A percentile compares a stretch with the other conserved stretches of the same genome.
Evolutionary conservation across 257 asterid species (phyloP).

Genomic region (Salvia rosmarinus): DNA sequence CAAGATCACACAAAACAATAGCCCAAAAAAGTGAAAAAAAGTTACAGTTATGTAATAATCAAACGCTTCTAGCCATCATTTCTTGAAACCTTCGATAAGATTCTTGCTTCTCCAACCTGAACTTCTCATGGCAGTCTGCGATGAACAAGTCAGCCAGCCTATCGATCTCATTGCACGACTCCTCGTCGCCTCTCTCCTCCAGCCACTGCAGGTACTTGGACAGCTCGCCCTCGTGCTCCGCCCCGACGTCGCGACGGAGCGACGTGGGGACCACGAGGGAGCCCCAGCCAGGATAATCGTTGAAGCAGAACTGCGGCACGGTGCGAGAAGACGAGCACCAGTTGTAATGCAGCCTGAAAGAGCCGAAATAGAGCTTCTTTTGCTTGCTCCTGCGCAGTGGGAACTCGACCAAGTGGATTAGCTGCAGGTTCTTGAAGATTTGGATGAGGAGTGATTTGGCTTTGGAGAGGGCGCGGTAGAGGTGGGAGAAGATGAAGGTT

Average conservation of each 20-base stretch:
- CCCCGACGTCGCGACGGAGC: constrained; percentile 28
- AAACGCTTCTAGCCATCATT: constrained; percentile 81
- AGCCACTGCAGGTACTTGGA: constrained; percentile 77
- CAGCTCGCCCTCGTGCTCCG: constrained; percentile 43
- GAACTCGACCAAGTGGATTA: no score
- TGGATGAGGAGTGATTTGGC: constrained; percentile 59
- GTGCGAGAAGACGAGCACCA: constrained; percentile 75
- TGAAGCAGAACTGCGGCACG: constrained; percentile 36
- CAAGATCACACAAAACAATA: neutral
- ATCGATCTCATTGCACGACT: constrained; percentile 59
- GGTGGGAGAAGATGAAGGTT: constrained; percentile 61
- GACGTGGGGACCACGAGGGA: constrained; percentile 30
- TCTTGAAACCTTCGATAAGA: constrained; percentile 83
- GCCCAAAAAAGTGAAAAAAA: neutral
- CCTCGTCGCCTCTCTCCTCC: constrained; percentile 57
- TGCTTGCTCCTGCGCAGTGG: constrained; percentile 36
- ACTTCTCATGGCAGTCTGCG: constrained; percentile 78
- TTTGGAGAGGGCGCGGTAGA: constrained; percentile 48
- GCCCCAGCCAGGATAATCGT: constrained; percentile 47
- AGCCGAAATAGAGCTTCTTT: constrained; percentile 61
- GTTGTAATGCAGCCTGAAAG: constrained; percentile 72
- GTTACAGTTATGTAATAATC: constrained; percentile 18
- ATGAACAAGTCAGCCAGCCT: constrained; percentile 85
- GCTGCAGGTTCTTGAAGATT: constrained; percentile 50
- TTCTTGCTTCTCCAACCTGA: constrained; percentile 81